Conservation (phyloP, 2,329 filamentous ascomycete genomes). For the Geoglossum cookeanum region DNA sequence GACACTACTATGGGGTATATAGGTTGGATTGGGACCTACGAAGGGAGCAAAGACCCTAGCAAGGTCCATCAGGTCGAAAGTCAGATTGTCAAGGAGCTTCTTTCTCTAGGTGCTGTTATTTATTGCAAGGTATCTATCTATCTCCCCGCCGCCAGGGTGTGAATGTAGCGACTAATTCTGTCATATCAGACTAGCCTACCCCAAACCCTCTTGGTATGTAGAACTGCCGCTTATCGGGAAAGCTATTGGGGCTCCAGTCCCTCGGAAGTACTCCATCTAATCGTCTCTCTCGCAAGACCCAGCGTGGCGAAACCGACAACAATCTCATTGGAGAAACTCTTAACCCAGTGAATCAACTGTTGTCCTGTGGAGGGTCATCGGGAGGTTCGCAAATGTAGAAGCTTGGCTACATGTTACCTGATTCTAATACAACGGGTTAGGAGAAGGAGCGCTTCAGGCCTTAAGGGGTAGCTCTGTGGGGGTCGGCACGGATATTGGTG, state of each 20-base stretch:
- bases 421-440: not conserved
- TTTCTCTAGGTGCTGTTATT: constrained; percentile 32
- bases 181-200: constrained; percentile 30
- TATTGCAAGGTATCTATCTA: constrained; percentile 22
- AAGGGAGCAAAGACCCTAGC: constrained; percentile 17
- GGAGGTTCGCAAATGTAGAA: constrained; percentile 21
- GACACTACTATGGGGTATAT: constrained; percentile 42
- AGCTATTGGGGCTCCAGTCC: too few species aligned
- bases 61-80: constrained; percentile 27
- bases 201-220: constrained; percentile 29
- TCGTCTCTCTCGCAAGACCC: not conserved
- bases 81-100: constrained; percentile 36
- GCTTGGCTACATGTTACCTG: not conserved
- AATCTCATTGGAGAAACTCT: constrained; percentile 38
- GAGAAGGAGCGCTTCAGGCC: constrained; percentile 36
- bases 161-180: constrained; percentile 14
- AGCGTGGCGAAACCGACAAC: constrained; percentile 36
- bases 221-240: not conserved
- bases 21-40: constrained; percentile 14
- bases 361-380: constrained; percentile 37
- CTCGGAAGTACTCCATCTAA: not conserved
- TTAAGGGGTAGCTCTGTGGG: constrained; percentile 34
- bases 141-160: constrained; percentile 1
- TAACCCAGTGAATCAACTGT: constrained; percentile 36
- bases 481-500: constrained; percentile 36